Percentiles rank a stretch among this genome's conserved stretches.
Evolutionary conservation across 805 yeast species (phyloP).

Genomic region (Pichia nakasei): DNA sequence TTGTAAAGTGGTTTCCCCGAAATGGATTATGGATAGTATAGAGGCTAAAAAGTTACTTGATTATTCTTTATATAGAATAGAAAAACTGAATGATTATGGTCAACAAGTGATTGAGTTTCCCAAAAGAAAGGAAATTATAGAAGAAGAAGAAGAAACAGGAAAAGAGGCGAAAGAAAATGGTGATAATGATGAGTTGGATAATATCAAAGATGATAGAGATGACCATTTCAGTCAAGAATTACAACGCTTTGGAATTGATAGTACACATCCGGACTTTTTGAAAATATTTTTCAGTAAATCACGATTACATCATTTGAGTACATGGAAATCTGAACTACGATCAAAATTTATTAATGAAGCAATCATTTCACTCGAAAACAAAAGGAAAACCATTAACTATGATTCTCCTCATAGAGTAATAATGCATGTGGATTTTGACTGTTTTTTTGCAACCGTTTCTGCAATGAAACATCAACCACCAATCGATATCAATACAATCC

Average conservation of each 20-base stretch:
- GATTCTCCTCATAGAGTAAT: conserved; percentile 28
- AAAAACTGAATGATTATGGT: conserved; percentile 34
- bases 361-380: conserved; percentile 17
- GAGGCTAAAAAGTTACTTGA: conserved; percentile 38
- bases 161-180: conserved; percentile 7
- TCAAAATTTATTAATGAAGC: conserved; percentile 48
- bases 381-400: conserved; percentile 5
- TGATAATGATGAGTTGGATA: conserved; percentile 9
- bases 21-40: conserved; percentile 70
- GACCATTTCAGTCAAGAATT: conserved; percentile 7
- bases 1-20: conserved; percentile 70
- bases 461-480: conserved; percentile 43
- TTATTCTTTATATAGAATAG: conserved; percentile 63
- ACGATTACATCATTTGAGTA: conserved; percentile 78
- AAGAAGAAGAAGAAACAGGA: conserved; percentile 1
- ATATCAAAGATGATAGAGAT: conserved; percentile 4
- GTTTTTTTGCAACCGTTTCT: conserved; percentile 87
- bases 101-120: conserved; percentile 35
- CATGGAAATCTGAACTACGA: conserved; percentile 74
- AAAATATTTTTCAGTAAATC: conserved; percentile 68
- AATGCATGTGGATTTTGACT: conserved; percentile 86
- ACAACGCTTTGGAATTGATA: conserved; percentile 32
- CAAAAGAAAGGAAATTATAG: conserved; percentile 1
- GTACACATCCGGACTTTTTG: conserved; percentile 72
- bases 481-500: conserved; percentile 39